These are phyloP conservation scores for Nigrospora sphaerica DNA, from an alignment of 2,329 filamentous ascomycete species.

Conservation along the genomic window DNA sequence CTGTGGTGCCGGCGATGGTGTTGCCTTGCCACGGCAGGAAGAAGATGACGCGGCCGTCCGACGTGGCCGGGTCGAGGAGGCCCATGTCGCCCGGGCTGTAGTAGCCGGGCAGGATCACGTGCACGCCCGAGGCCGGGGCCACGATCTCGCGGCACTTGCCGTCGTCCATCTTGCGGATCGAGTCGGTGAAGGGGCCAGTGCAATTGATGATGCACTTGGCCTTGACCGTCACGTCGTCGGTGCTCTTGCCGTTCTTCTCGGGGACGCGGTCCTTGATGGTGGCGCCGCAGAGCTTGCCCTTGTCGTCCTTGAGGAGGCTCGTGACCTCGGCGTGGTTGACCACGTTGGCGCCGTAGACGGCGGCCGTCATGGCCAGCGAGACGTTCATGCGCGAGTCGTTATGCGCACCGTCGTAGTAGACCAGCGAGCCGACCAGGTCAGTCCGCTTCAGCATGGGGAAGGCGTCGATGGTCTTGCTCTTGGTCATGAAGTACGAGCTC, in stretches of 20 bases:
- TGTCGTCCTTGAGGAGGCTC: constrained; percentile 64
- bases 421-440: constrained; percentile 70
- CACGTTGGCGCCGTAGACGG: constrained; percentile 77
- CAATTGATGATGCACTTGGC: constrained; percentile 83
- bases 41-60: constrained; percentile 85
- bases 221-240: constrained; percentile 61
- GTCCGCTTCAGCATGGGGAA: constrained; percentile 85
- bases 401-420: constrained; percentile 89
- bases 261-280: constrained; percentile 63
- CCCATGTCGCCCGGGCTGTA: constrained; percentile 83
- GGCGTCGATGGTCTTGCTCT: constrained; percentile 77
- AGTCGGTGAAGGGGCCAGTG: constrained; percentile 81
- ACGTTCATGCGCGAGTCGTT: constrained; percentile 93
- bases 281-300: constrained; percentile 68
- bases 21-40: constrained; percentile 92
- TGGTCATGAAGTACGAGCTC: constrained; percentile 80
- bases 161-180: constrained; percentile 80
- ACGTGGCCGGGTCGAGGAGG: constrained; percentile 78
- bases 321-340: constrained; percentile 82
- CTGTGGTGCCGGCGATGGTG: constrained; percentile 84
- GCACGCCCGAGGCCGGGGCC: constrained; percentile 76
- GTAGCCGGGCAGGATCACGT: constrained; percentile 81
- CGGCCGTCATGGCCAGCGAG: constrained; percentile 79
- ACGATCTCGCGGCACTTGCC: constrained; percentile 67
- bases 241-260: constrained; percentile 54